These are phyloP conservation scores for Cymbidium sinense DNA, from an alignment of 106 monocot species.

Conservation along the genomic window DNA sequence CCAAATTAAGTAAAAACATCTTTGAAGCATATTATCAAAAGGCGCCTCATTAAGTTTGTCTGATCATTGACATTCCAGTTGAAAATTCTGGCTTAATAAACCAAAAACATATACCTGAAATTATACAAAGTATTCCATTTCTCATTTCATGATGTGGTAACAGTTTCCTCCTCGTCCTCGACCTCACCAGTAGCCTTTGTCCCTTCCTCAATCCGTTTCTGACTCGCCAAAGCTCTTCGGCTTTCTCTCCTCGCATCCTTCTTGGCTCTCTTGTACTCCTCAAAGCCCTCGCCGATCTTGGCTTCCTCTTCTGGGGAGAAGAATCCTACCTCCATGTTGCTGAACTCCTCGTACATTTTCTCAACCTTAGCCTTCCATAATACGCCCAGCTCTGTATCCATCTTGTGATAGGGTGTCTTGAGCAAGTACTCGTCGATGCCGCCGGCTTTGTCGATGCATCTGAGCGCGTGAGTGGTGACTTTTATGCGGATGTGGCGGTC, in stretches of 20 bases:
- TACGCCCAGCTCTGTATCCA: slow-evolving; percentile 83
- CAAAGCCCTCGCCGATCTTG: slow-evolving; percentile 53
- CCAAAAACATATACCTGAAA: too few relatives aligned
- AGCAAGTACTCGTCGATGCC: slow-evolving; percentile 94
- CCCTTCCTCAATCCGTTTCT: slow-evolving; percentile 15
- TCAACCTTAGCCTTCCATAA: slow-evolving; percentile 83
- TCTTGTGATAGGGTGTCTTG: slow-evolving; percentile 78
- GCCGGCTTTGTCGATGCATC: slow-evolving; percentile 93
- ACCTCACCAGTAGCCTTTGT: slow-evolving; percentile 2
- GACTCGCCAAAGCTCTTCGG: slow-evolving; percentile 22
- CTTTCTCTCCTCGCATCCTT: slow-evolving; percentile 29
- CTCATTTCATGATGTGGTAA: background rate
- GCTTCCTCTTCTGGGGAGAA: slow-evolving; percentile 62
- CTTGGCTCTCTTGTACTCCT: slow-evolving; percentile 36
- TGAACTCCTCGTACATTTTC: slow-evolving; percentile 71
- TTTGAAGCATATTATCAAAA: too few relatives aligned
- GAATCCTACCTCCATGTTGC: slow-evolving; percentile 57
- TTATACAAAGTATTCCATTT: background rate
- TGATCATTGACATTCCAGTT: too few relatives aligned
- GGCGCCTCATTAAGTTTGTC: too few relatives aligned
- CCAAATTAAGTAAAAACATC: too few relatives aligned
- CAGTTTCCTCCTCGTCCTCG: background rate
- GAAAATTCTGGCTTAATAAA: too few relatives aligned
- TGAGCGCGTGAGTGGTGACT: slow-evolving; percentile 80
- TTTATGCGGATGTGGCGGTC: slow-evolving; percentile 76